These are phyloP conservation scores for Xylariaceae sp. DNA, from an alignment of 2,329 filamentous ascomycete genomes.

Conservation along the genomic window DNA sequence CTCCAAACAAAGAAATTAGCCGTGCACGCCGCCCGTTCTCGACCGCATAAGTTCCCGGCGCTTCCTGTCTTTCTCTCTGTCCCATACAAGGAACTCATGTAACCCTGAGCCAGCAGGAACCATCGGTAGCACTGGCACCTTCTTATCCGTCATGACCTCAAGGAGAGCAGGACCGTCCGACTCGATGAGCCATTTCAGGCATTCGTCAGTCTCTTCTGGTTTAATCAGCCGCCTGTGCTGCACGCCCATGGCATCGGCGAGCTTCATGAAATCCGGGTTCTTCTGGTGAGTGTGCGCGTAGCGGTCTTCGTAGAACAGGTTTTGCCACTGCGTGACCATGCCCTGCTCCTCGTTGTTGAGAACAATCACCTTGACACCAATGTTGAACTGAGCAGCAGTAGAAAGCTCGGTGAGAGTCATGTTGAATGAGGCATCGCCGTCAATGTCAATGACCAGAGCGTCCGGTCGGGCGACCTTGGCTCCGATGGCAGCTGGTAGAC, in stretches of 20 bases:
- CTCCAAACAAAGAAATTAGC: constrained; percentile 19
- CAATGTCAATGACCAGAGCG: constrained; percentile 87
- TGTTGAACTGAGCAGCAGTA: constrained; percentile 91
- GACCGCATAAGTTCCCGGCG: constrained; percentile 61
- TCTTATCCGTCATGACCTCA: constrained; percentile 85
- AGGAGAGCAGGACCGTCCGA: constrained; percentile 87
- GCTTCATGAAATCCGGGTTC: constrained; percentile 94
- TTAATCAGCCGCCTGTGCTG: constrained; percentile 66
- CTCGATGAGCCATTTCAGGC: constrained; percentile 82
- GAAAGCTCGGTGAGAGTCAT: constrained; percentile 97
- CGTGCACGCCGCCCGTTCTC: constrained; percentile 50
- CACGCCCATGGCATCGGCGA: constrained; percentile 86
- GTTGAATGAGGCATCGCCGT: constrained; percentile 97
- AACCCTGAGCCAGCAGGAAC: constrained; percentile 81
- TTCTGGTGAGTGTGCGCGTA: constrained; percentile 88
- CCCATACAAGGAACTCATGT: constrained; percentile 90
- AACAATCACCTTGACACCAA: constrained; percentile 89
- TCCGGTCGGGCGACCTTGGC: constrained; percentile 52
- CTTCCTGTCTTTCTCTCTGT: constrained; percentile 52
- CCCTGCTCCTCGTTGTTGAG: constrained; percentile 97
- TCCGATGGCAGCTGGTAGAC: constrained; percentile 89
- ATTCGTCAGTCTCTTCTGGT: constrained; percentile 70
- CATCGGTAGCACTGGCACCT: constrained; percentile 96
- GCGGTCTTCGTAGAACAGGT: constrained; percentile 92
- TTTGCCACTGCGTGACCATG: constrained; percentile 99